Percentiles rank a stretch among this genome's conserved stretches.
These are phyloP conservation scores for Rhizopus arrhizus DNA, from an alignment of 371 early-diverging fungal genomes.

Conservation along the genomic window DNA sequence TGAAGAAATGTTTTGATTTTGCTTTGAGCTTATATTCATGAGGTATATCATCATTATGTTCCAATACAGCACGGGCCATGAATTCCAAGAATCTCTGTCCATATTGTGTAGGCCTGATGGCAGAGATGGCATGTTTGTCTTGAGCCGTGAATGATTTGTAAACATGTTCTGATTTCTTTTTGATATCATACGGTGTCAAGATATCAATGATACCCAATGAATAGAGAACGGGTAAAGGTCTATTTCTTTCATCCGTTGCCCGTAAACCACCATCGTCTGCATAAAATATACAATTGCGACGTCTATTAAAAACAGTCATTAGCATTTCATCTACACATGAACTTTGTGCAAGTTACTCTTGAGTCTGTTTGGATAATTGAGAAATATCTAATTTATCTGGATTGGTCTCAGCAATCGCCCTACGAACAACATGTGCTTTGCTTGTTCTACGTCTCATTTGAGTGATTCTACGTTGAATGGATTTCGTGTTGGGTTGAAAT, in stretches of 20 bases:
- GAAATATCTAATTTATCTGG: conserved; percentile 64
- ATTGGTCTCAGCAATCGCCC: conserved; percentile 72
- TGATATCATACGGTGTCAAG: conserved; percentile 89
- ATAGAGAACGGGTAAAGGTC: conserved; percentile 73
- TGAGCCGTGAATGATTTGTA: conserved; percentile 78
- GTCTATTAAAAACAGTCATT: conserved; percentile 37
- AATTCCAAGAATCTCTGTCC: conserved; percentile 75
- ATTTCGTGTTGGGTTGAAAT: conserved; percentile 55
- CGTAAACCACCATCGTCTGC: conserved; percentile 90
- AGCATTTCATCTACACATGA: not conserved
- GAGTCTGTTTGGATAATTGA: conserved; percentile 47
- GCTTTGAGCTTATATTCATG: conserved; percentile 30
- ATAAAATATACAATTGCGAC: conserved; percentile 80
- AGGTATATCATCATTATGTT: conserved; percentile 38
- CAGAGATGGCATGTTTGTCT: conserved; percentile 81
- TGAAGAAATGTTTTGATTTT: conserved; percentile 7
- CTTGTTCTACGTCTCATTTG: conserved; percentile 57
- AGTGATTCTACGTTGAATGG: conserved; percentile 44
- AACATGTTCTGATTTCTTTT: conserved; percentile 87
- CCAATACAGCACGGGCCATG: conserved; percentile 34
- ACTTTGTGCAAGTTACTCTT: conserved; percentile 38
- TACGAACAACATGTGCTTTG: conserved; percentile 67
- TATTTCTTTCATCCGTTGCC: conserved; percentile 75
- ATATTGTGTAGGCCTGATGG: conserved; percentile 89
- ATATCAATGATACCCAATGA: conserved; percentile 97